Conservation (phyloP, 306 rosid genomes). For the Sindora glabra region DNA sequence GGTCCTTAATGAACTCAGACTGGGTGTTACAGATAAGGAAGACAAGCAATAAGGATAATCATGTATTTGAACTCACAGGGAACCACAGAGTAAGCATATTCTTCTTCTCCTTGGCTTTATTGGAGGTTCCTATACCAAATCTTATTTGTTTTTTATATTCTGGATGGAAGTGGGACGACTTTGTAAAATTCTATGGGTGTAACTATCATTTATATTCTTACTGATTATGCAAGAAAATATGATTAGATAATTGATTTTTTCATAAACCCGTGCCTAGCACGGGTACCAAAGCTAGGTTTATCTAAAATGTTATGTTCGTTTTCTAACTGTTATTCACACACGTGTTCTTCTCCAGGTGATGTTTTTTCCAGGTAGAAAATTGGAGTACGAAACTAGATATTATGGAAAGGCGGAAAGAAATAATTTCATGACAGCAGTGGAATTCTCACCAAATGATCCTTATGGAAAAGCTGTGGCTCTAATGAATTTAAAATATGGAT, state of each 20-base stretch:
- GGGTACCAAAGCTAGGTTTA: neutral
- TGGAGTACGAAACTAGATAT: conserved; percentile 21
- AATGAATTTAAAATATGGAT: conserved; percentile 20
- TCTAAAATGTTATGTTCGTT: neutral
- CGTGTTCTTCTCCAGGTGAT: conserved; percentile 9
- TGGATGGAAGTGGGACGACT: neutral
- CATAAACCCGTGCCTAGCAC: too few species aligned
- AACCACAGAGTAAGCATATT: conserved; percentile 15
- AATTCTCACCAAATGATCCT: conserved; percentile 25
- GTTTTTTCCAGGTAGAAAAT: conserved; percentile 25
- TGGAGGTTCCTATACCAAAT: conserved; percentile 1
- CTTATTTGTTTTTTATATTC: too few species aligned
- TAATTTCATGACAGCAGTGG: conserved; percentile 24
- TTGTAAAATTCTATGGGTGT: too few species aligned
- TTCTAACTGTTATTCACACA: neutral
- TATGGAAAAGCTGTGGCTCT: conserved; percentile 35
- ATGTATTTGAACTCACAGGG: conserved; percentile 28
- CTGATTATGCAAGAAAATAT: too few species aligned
- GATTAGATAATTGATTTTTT: too few species aligned
- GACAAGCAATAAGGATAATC: conserved; percentile 9
- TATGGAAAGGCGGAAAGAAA: conserved; percentile 1
- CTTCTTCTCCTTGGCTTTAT: neutral
- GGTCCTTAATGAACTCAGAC: conserved; percentile 28
- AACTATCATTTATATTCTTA: too few species aligned
- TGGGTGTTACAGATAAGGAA: conserved; percentile 22